phyloP scores from a whole-genome alignment of 2,329 filamentous ascomycete species.

The Aspergillus candidus region DNA sequence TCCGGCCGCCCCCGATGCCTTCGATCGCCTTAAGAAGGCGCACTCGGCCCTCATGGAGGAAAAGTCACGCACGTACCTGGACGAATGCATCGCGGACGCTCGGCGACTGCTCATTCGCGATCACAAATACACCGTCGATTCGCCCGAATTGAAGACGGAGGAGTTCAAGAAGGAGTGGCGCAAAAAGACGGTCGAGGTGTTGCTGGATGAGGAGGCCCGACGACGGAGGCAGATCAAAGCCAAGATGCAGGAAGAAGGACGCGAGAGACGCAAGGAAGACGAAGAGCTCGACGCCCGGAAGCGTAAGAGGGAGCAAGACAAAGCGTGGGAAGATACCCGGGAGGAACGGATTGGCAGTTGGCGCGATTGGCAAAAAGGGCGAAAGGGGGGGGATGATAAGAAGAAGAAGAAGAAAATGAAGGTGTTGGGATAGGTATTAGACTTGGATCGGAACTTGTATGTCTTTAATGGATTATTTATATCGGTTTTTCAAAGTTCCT shows the following conservation, averaged over 20 bases:
- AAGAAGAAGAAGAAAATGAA: constrained; percentile 52
- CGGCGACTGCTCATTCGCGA: constrained; percentile 92
- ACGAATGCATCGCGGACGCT: constrained; percentile 93
- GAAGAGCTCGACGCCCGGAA: constrained; percentile 76
- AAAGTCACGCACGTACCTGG: constrained; percentile 77
- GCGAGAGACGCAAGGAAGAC: constrained; percentile 78
- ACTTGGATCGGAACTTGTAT: too few relatives aligned
- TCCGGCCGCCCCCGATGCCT: constrained; percentile 83
- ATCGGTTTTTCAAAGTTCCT: too few relatives aligned
- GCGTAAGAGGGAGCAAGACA: constrained; percentile 83
- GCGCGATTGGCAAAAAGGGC: constrained; percentile 77
- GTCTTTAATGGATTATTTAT: too few relatives aligned
- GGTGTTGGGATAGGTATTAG: constrained; percentile 36
- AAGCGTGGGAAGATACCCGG: constrained; percentile 89
- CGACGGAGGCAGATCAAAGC: constrained; percentile 80
- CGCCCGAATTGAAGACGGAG: constrained; percentile 70
- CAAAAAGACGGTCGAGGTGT: constrained; percentile 79
- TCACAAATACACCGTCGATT: constrained; percentile 86
- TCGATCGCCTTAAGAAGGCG: constrained; percentile 93
- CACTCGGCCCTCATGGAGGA: constrained; percentile 89
- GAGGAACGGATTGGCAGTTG: constrained; percentile 91
- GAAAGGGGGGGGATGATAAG: constrained; percentile 49
- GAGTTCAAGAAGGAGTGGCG: constrained; percentile 82
- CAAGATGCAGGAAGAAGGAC: constrained; percentile 92
- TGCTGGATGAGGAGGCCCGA: constrained; percentile 87